Evolutionary conservation across 2,329 filamentous ascomycete species (phyloP), one percentile per base, ranked within the genome.

Genomic region (Alternaria postmessia): DNA sequence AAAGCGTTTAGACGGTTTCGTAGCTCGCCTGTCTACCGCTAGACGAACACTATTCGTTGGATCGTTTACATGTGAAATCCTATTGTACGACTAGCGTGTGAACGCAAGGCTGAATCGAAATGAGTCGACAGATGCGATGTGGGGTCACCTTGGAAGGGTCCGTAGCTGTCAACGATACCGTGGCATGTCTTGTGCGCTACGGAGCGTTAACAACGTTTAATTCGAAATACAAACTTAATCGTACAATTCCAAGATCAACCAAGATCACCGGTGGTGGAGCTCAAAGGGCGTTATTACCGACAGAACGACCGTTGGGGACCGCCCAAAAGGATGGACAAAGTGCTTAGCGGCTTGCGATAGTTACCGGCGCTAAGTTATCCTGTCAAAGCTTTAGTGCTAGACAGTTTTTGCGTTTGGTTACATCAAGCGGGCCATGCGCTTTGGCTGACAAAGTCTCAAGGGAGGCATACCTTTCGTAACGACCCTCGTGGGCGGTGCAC

Each of bases 331-430:
- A 60, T 54, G 54, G 57, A 59, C 51, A 60, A 43, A 53, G 62
- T 59, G 55, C 57, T 62, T 65, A 62, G 62, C 59, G 62, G 62
- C 54, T 43, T 48, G 26, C 51, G 39, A 59, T 64, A 57, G 61
- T 62, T 66, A 62, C 65, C 54, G 65, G 63, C 63, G 54, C 65
- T 67, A 65, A 54, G 42, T 38, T 28, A 56, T 51, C 24, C 42
- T 44, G 51, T 47, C 39, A 54, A 60, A 51, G 59, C 57, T 55
- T 52, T 44, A 8, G 34, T 36, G 48, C 44, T 67, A 67, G 58
- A 66, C 52, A 24, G 65, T 16, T 66, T 67, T 32, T 58, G 47
- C 43, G 16, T 48, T 28, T 42, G 42, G 57, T 54, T 14, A 43
- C 46, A 24, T 22, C 58, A 56, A 41, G 42, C 44, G 24, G 51